Conservation (phyloP, 306 rosid species). For the Gillenia trifoliata region DNA sequence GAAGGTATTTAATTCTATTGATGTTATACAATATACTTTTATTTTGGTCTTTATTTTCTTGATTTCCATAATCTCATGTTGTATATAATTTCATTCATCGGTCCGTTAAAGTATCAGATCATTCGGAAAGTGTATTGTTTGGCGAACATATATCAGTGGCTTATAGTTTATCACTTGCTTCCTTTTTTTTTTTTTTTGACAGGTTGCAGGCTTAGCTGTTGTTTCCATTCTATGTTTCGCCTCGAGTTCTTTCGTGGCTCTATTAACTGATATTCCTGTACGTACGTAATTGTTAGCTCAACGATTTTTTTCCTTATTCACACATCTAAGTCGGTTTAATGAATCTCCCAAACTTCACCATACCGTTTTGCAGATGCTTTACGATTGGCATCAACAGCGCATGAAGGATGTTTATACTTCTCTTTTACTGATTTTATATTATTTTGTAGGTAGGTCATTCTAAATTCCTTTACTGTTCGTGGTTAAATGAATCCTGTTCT, state of each 20-base stretch:
- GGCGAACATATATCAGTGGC: not conserved
- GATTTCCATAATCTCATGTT: not conserved
- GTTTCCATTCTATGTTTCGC: constrained; percentile 79
- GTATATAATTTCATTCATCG: not conserved
- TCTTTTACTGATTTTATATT: constrained; percentile 64
- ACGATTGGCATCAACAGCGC: constrained; percentile 44
- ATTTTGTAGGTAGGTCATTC: constrained; percentile 64
- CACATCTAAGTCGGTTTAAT: constrained; percentile 5
- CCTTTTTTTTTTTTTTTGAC: constrained; percentile 19
- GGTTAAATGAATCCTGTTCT: not conserved
- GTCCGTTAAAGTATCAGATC: not conserved
- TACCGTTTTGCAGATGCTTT: constrained; percentile 59
- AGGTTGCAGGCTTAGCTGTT: constrained; percentile 89
- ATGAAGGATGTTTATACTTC: constrained; percentile 43
- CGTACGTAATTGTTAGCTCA: constrained; percentile 21
- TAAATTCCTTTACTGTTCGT: constrained; percentile 13
- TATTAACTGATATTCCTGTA: constrained; percentile 83
- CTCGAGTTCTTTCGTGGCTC: constrained; percentile 69
- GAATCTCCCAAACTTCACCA: constrained; percentile 26
- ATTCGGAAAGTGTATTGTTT: not conserved
- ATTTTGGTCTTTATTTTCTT: not conserved
- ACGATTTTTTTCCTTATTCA: not conserved
- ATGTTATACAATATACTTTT: not conserved
- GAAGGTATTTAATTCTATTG: constrained; percentile 46
- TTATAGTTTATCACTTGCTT: not conserved